phyloP scores from a whole-genome alignment of 2,329 filamentous ascomycete genomes.

The Paracoccidioides brasiliensis region DNA sequence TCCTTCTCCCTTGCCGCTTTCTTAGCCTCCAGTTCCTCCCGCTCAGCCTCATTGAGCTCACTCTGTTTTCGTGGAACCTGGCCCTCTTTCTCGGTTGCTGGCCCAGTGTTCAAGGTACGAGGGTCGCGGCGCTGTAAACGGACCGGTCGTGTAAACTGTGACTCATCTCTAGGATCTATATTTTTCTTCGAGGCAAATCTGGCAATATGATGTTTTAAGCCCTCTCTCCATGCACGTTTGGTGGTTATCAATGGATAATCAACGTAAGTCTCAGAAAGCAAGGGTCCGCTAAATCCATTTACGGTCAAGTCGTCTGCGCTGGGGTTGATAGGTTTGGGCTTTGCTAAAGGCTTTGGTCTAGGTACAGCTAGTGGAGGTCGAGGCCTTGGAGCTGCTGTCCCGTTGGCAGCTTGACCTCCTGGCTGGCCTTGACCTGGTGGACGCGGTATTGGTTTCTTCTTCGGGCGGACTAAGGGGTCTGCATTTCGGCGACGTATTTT shows the following conservation, averaged over 20 bases:
- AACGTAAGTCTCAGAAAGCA: conserved; percentile 28
- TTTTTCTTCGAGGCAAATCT: conserved; percentile 54
- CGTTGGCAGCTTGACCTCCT: conserved; percentile 10
- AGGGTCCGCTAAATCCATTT: conserved; percentile 32
- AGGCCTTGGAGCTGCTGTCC: conserved; percentile 9
- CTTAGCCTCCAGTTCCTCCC: conserved; percentile 43
- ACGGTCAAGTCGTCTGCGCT: conserved; percentile 21
- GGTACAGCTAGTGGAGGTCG: conserved; percentile 11
- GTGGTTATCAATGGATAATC: conserved; percentile 68
- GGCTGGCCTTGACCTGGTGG: conserved; percentile 9
- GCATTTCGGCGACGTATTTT: conserved; percentile 39
- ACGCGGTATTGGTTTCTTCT: conserved; percentile 31
- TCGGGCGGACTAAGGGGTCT: conserved; percentile 53
- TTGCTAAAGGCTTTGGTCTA: conserved; percentile 11
- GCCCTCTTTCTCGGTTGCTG: conserved; percentile 25
- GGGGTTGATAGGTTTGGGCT: conserved; percentile 8
- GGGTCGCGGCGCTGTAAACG: conserved; percentile 82
- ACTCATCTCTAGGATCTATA: conserved; percentile 59
- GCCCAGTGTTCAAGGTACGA: conserved; percentile 44
- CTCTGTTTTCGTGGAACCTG: conserved; percentile 44
- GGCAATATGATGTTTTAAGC: conserved; percentile 76
- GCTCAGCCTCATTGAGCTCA: conserved; percentile 51
- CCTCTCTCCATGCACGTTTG: conserved; percentile 65
- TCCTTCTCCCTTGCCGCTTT: conserved; percentile 74
- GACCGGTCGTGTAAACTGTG: conserved; percentile 77